A percentile compares a stretch with the other conserved stretches of the same genome.
Evolutionary conservation across 2,329 filamentous ascomycete species (phyloP).

Genomic region (Furcasterigmium furcatum): DNA sequence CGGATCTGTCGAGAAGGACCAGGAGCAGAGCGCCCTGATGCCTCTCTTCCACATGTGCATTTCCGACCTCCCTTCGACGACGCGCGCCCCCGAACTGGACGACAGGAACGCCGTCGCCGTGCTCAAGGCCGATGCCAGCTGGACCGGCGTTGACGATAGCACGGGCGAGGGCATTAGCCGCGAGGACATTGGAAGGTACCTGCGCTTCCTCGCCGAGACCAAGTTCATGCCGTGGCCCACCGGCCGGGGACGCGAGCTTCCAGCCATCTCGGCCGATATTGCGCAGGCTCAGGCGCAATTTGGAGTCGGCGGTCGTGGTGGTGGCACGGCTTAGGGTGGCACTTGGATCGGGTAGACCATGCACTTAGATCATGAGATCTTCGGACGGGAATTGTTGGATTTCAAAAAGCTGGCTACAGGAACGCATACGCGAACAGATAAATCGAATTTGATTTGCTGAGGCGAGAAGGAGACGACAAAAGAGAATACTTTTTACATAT

Average conservation of each 20-base stretch:
- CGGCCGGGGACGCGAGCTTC: constrained; percentile 19
- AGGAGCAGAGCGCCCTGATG: constrained; percentile 32
- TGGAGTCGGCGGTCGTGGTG: constrained; percentile 15
- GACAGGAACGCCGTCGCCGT: constrained; percentile 60
- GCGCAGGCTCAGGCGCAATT: constrained; percentile 15
- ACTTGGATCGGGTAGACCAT: too few relatives aligned
- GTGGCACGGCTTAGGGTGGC: too few relatives aligned
- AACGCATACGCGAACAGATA: too few relatives aligned
- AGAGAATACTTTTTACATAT: too few relatives aligned
- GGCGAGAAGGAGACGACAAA: too few relatives aligned
- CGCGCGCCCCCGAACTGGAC: constrained; percentile 70
- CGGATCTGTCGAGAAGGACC: constrained; percentile 41
- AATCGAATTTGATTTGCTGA: too few relatives aligned
- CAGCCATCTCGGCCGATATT: constrained; percentile 14
- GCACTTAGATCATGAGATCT: too few relatives aligned
- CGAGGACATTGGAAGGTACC: constrained; percentile 19
- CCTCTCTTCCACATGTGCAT: constrained; percentile 73
- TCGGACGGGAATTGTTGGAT: too few relatives aligned
- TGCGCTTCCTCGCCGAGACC: constrained; percentile 20
- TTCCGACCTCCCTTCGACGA: constrained; percentile 63
- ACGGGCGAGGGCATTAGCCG: constrained; percentile 30
- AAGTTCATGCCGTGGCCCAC: constrained; percentile 24
- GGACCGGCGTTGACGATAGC: constrained; percentile 56
- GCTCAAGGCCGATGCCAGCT: constrained; percentile 55
- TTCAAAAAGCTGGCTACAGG: too few relatives aligned